Evolutionary conservation across 768 basidiomycete genomes (phyloP), one percentile per base, ranked within the genome.

Genomic region (Russula abietina): DNA sequence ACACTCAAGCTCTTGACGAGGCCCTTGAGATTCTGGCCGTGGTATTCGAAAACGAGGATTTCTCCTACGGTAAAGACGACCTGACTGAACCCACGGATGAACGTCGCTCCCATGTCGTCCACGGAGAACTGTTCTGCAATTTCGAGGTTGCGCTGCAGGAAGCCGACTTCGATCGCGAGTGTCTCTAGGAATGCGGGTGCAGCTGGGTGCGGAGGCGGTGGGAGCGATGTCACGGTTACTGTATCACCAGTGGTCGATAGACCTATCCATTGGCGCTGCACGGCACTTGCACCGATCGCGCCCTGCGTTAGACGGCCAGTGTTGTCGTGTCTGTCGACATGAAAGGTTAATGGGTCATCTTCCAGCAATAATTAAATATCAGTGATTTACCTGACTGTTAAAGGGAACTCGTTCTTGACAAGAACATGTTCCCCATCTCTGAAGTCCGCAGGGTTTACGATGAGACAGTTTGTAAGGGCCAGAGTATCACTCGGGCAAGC

Each of bases 261-360:
- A 6, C 87, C 87, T 48, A 94, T 88, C 93, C 93, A 99, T 75
- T 91, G 86, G 11, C 97, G 83, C 62, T 93, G 91, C 62, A 84
- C 75, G 26, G 83, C 80, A 32, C 89, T 88, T 7, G 86, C 85
- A n/a, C 88, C 93, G 32, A 98, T 80, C 2, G 77, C 74, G 3
- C 91, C 88, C 0, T 84, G 83, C 5, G 75, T 75, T 4, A 99
- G 71, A 64, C 82, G 86, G 5, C 83, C 83, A 1, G 90, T 89
- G 63, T 87, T 84, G 68, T 95, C 92, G 66, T 91, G 87, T 51
- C 92, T 95, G 69, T n/a, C 22, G 19, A 33, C 11, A 24, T 50
- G 45, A 17, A 32, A 12, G 30, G 43, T 8, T 9, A 24, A 16
- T 50, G 58, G 22, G 38, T 11, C 50, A 39, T 38, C 41, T 54